Conservation (phyloP, 176 grass and related monocot species). For the Oryza nivara region DNA sequence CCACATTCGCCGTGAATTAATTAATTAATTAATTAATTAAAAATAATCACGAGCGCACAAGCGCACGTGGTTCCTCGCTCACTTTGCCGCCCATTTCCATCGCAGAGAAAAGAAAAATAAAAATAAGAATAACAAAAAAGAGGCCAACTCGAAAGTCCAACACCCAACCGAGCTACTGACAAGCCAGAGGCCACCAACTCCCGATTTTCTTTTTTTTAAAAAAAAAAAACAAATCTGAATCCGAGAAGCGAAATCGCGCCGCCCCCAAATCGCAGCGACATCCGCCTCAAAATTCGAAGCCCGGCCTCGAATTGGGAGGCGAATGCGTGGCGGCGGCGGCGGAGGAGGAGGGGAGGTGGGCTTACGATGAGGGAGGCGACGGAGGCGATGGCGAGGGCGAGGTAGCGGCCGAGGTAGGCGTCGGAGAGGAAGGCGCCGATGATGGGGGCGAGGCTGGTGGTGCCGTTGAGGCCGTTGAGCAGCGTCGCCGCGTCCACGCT, state of each 20-base stretch:
- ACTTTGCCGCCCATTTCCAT: conserved; percentile 24
- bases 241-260: not conserved
- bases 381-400: conserved; percentile 78
- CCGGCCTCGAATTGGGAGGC: not conserved
- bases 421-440: conserved; percentile 95
- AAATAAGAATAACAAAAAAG: not conserved
- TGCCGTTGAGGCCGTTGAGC: conserved; percentile 83
- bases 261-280: conserved; percentile 8
- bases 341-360: not conserved
- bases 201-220: not conserved
- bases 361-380: conserved; percentile 76
- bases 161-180: not conserved
- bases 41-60: not conserved
- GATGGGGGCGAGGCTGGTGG: conserved; percentile 82
- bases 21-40: too few species aligned
- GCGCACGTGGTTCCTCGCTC: conserved; percentile 11
- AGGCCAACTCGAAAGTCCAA: conserved; percentile 10
- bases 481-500: conserved; percentile 82
- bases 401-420: conserved; percentile 82
- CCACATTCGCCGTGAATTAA: not conserved
- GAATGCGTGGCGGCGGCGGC: too few species aligned
- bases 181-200: conserved; percentile 22
- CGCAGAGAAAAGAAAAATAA: not conserved
- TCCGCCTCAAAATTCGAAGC: not conserved
- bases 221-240: not conserved